Percentiles rank a stretch among this genome's conserved stretches.
phyloP scores from a whole-genome alignment of 768 basidiomycete genomes.

The Coprinopsis sp. region DNA sequence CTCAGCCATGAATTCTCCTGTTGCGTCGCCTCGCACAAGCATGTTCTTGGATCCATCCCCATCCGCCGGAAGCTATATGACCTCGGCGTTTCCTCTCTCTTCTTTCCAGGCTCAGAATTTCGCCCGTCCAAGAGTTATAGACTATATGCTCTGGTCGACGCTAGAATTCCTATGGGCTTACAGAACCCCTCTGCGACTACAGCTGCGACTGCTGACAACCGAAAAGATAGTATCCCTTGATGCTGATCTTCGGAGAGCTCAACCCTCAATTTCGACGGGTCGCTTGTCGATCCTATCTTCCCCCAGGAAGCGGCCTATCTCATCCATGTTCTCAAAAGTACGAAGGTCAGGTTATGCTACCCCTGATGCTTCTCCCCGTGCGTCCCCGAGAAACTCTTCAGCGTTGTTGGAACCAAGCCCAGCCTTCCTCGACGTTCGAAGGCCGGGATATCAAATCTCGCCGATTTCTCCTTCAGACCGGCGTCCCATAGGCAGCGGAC shows the following conservation, averaged over 20 bases:
- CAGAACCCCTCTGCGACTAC: conserved; percentile 58
- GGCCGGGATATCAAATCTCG: conserved; percentile 30
- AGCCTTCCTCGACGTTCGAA: conserved; percentile 14
- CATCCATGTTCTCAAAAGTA: conserved; percentile 55
- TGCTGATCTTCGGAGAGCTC: conserved; percentile 39
- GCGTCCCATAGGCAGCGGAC: conserved; percentile 31
- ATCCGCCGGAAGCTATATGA: conserved; percentile 16
- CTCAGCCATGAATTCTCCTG: conserved; percentile 49
- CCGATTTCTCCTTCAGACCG: conserved; percentile 22
- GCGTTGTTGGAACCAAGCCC: conserved; percentile 20
- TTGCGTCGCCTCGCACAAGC: conserved; percentile 46
- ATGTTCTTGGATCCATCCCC: conserved; percentile 32
- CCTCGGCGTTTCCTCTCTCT: conserved; percentile 25
- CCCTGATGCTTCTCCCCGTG: conserved; percentile 41
- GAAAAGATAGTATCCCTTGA: conserved; percentile 58
- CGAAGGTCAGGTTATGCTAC: conserved; percentile 40
- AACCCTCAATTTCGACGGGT: conserved; percentile 16
- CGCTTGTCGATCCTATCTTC: conserved; percentile 17
- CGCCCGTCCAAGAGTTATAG: conserved; percentile 52
- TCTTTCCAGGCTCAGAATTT: conserved; percentile 13
- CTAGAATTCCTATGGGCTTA: conserved; percentile 61
- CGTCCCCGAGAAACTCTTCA: conserved; percentile 26
- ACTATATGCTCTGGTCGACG: conserved; percentile 71
- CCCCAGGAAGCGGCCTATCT: conserved; percentile 36
- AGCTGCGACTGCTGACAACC: conserved; percentile 61